A percentile compares a stretch with the other conserved stretches of the same genome.
These are phyloP conservation scores for Beauveria pseudobassiana DNA, from an alignment of 2,329 filamentous ascomycete species.

Conservation along the genomic window DNA sequence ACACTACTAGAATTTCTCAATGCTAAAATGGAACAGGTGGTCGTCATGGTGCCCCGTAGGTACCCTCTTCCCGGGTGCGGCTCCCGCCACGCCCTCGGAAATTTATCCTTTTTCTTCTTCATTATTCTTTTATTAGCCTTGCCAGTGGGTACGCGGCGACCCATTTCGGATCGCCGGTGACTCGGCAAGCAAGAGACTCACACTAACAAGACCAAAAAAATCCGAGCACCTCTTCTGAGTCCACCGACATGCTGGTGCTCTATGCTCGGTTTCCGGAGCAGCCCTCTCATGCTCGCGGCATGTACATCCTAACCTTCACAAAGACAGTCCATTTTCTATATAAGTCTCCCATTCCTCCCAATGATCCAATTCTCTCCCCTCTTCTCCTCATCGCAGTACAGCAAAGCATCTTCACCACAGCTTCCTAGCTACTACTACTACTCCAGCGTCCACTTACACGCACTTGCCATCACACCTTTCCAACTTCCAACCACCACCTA, in stretches of 20 bases:
- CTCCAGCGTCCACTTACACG: not conserved
- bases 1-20: too few relatives aligned
- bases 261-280: not conserved
- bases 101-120: not conserved
- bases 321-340: conserved; percentile 1
- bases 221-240: not conserved
- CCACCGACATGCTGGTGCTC: not conserved
- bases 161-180: conserved; percentile 4
- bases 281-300: not conserved
- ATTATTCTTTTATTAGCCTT: not conserved
- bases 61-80: not conserved
- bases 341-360: not conserved
- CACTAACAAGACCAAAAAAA: not conserved
- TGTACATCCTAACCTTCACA: not conserved
- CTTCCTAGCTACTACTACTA: not conserved
- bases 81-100: not conserved
- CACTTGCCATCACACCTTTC: not conserved
- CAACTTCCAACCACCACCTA: not conserved
- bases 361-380: not conserved
- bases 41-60: not conserved
- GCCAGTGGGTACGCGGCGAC: conserved; percentile 4
- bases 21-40: not conserved
- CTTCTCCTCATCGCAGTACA: not conserved
- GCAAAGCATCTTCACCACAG: not conserved
- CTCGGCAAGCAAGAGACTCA: not conserved